Evolutionary conservation across 2,329 filamentous ascomycete genomes (phyloP).

Genomic region (Fusarium transvaalense): DNA sequence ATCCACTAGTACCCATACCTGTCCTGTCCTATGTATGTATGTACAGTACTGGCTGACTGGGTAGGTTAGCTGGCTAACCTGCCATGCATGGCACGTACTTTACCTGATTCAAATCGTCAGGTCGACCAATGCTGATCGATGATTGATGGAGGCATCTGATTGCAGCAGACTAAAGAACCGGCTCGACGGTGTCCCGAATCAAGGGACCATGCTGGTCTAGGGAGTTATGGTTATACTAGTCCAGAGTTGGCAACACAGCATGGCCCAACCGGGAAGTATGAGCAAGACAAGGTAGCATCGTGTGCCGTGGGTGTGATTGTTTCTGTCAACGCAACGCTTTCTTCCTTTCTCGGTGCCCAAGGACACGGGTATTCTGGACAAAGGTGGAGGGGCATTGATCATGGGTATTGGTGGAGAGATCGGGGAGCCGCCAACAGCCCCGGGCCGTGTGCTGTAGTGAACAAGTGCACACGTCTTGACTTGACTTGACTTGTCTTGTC

Average conservation of each 20-base stretch:
- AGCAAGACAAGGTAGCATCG: slow-evolving; percentile 32
- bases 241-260: slow-evolving; percentile 31
- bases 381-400: slow-evolving; percentile 8
- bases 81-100: slow-evolving; percentile 1
- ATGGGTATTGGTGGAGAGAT: slow-evolving; percentile 32
- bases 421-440: slow-evolving; percentile 34
- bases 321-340: slow-evolving; percentile 36
- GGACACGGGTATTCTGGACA: slow-evolving; percentile 14
- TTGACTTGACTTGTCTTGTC: background rate
- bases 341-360: slow-evolving; percentile 13
- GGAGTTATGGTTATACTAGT: slow-evolving; percentile 14
- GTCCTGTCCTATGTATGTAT: background rate
- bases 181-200: slow-evolving; percentile 33
- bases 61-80: background rate
- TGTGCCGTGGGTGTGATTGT: slow-evolving; percentile 26
- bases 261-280: slow-evolving; percentile 34
- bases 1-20: slow-evolving; percentile 3
- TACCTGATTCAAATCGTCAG: slow-evolving; percentile 23
- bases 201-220: slow-evolving; percentile 23
- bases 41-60: no score
- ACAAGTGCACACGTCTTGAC: background rate
- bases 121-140: slow-evolving; percentile 27
- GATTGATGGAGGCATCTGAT: slow-evolving; percentile 37
- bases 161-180: slow-evolving; percentile 15
- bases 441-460: slow-evolving; percentile 11